Evolutionary conservation across 352 stramenopile species (phyloP), one percentile per base, ranked within the genome.

Genomic region (Globisporangium middletonii): DNA sequence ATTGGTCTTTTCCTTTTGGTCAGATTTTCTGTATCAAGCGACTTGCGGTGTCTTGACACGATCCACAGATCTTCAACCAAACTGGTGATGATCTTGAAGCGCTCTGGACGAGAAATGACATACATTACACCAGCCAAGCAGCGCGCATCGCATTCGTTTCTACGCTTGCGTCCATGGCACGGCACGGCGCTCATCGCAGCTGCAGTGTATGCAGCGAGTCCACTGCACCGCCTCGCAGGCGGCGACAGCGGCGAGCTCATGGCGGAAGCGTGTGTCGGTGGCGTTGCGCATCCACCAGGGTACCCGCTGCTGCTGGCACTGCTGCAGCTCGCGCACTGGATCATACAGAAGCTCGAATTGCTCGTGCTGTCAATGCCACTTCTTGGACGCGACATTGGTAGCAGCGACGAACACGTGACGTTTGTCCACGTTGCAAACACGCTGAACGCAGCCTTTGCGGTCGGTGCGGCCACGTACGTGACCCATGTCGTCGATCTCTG

Each of bases 261-360:
- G 42, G 87, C 93, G 0, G 94, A 98, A 69, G 87, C 85, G 4
- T 98, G 94, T 57, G 59, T 83, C 0, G 77, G 95, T 8, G 94
- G 93, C 19, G 92, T 94, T 11, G 82, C 89, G 4, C 94, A 98
- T 59, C 92, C 92, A 5, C 93, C 93, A 13, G 92, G 94, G 0
- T 98, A 98, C 64, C 92, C 94, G 12, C 59, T 98, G 11, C 88
- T 97, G 54, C 91, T 89, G 1, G 46, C 94, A 35, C 41, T 98
- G 35, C 55, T 85, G 51, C 63, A 63, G 9, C 11, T 67, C 1
- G 49, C 63, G 12, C 60, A 43, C 13, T 67, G 52, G 46, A 23
- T 51, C 2, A 2, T 9, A 50, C 48, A 43, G 27, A 23, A 49
- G 48, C 19, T 51, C 9, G 33, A 43, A 16, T 1, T 69, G 18